Evolutionary conservation across 768 basidiomycete genomes (phyloP).

Genomic region (Panaeolus papilionaceus): DNA sequence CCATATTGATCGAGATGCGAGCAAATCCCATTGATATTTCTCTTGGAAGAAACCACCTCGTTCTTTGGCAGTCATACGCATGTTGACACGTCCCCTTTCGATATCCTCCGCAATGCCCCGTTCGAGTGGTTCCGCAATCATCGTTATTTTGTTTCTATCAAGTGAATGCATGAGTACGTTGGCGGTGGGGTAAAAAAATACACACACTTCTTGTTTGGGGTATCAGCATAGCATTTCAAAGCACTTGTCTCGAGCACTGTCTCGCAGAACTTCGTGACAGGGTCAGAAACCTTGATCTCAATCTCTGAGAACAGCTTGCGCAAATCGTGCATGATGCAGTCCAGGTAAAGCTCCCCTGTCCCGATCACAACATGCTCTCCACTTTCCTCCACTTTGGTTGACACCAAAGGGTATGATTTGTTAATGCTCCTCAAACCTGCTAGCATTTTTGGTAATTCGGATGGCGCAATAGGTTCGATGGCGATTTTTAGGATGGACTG

Average conservation of each 20-base stretch:
- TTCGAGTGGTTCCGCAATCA: constrained; percentile 99
- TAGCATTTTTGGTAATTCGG: constrained; percentile 98
- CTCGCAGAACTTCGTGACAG: constrained; percentile 97
- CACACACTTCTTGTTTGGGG: constrained; percentile 97
- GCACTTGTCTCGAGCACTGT: constrained; percentile 98
- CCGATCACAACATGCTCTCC: constrained; percentile 98
- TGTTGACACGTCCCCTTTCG: constrained; percentile 90
- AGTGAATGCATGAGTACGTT: constrained; percentile 20
- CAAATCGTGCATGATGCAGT: constrained; percentile 96
- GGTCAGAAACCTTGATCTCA: constrained; percentile 99
- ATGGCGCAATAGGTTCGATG: constrained; percentile 97
- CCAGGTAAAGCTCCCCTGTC: constrained; percentile 96
- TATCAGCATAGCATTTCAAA: constrained; percentile 98
- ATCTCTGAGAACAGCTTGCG: constrained; percentile 94
- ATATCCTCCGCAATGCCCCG: constrained; percentile 96
- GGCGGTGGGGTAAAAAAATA: constrained; percentile 12
- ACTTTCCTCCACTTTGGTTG: constrained; percentile 97
- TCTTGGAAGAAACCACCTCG: constrained; percentile 95
- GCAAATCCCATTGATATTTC: constrained; percentile 97
- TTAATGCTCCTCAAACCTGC: constrained; percentile 96
- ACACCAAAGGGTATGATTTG: constrained; percentile 94
- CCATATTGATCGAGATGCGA: constrained; percentile 99
- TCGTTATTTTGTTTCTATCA: constrained; percentile 92
- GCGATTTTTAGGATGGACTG: constrained; percentile 97
- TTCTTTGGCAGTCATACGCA: constrained; percentile 95